Percentiles rank a stretch among this genome's conserved stretches.
Conservation (phyloP, 1,284 basidiomycete genomes). For the Porodaedalea pini region DNA sequence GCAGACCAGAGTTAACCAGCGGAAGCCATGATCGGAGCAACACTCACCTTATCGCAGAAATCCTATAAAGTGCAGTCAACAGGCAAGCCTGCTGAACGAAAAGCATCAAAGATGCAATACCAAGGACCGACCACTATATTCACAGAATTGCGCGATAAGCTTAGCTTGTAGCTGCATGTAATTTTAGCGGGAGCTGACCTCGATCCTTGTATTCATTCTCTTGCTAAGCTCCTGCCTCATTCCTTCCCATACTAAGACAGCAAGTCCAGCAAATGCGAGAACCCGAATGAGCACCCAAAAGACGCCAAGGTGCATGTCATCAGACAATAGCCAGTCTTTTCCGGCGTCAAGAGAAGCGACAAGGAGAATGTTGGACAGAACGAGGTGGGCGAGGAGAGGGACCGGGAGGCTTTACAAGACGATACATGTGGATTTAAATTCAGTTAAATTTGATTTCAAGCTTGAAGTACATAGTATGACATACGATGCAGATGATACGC, state of each 20-base stretch:
- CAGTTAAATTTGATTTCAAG: neutral
- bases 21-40: neutral
- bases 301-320: slow-evolving; percentile 51
- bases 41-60: slow-evolving; percentile 60
- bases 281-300: slow-evolving; percentile 72
- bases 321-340: slow-evolving; percentile 61
- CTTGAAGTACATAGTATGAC: slow-evolving; percentile 22
- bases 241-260: slow-evolving; percentile 54
- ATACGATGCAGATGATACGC: slow-evolving; percentile 54
- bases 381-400: slow-evolving; percentile 49
- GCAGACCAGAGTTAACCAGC: slow-evolving; percentile 1
- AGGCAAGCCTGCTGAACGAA: slow-evolving; percentile 63
- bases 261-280: slow-evolving; percentile 60
- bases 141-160: too few relatives aligned
- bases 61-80: slow-evolving; percentile 59
- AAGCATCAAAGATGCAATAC: slow-evolving; percentile 59
- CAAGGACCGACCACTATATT: slow-evolving; percentile 63
- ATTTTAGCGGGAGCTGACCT: slow-evolving; percentile 41
- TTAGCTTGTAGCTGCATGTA: neutral
- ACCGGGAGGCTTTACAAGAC: slow-evolving; percentile 25
- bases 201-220: slow-evolving; percentile 33
- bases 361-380: slow-evolving; percentile 57
- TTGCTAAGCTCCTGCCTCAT: slow-evolving; percentile 49
- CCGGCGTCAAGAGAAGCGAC: slow-evolving; percentile 58
- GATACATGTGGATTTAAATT: neutral